A percentile compares a stretch with the other conserved stretches of the same genome.
Conservation (phyloP, 2,329 filamentous ascomycete genomes). For the Atkinsonella texensis region DNA sequence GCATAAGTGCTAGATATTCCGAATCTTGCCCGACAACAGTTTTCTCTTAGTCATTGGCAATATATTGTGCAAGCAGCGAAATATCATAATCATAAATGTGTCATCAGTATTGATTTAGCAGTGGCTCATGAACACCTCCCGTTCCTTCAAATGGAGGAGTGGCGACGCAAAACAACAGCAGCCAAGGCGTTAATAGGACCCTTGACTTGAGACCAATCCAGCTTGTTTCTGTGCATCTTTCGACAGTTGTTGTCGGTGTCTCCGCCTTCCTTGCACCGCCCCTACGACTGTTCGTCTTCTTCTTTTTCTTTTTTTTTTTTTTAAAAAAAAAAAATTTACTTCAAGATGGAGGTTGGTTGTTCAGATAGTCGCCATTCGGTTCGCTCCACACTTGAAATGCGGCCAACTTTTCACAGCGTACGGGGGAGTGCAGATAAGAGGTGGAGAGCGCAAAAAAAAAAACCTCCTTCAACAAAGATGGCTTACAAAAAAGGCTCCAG, state of each 20-base stretch:
- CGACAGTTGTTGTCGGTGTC: neutral
- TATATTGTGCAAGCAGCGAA: too few species aligned
- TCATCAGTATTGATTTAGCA: too few species aligned
- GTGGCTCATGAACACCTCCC: too few species aligned
- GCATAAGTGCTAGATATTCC: too few species aligned
- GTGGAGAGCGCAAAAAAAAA: neutral
- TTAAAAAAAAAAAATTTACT: neutral
- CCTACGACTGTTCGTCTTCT: neutral
- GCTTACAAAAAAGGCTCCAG: neutral
- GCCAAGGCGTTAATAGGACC: neutral
- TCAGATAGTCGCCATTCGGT: neutral
- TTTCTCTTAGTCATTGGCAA: too few species aligned
- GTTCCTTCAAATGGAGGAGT: too few species aligned
- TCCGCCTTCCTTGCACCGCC: neutral
- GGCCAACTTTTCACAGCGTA: constrained; percentile 4
- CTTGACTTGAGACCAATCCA: neutral
- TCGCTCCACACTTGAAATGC: neutral
- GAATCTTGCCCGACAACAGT: too few species aligned
- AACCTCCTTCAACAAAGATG: constrained; percentile 11
- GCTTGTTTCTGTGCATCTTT: neutral
- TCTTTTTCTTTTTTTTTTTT: neutral
- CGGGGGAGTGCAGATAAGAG: constrained; percentile 8
- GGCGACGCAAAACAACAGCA: too few species aligned
- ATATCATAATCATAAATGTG: too few species aligned
- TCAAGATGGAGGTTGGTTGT: constrained; percentile 1